These are phyloP conservation scores for Thelonectria blattea DNA, from an alignment of 2,329 filamentous ascomycete genomes.

Conservation along the genomic window DNA sequence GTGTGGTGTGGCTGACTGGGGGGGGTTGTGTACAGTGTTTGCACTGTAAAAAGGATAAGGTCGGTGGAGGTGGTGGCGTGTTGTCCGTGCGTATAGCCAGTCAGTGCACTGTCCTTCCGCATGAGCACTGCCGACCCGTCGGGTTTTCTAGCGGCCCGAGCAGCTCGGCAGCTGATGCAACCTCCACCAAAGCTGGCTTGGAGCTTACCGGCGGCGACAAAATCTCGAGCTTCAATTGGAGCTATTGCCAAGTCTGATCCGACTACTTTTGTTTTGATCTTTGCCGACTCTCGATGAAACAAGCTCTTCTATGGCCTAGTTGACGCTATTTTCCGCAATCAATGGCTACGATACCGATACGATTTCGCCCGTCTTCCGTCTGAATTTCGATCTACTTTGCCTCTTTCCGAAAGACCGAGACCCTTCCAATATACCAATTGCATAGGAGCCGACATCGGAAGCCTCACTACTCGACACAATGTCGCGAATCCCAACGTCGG, in stretches of 20 bases:
- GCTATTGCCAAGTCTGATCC: background rate
- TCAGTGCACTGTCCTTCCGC: background rate
- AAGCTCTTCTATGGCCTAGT: background rate
- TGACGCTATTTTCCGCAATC: background rate
- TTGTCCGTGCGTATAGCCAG: background rate
- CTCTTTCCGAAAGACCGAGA: background rate
- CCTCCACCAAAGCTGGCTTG: conserved; percentile 20
- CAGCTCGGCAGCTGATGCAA: background rate
- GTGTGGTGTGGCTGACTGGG: conserved; percentile 19
- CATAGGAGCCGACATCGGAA: background rate
- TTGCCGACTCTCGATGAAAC: background rate
- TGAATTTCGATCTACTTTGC: background rate
- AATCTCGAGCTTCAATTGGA: conserved; percentile 13
- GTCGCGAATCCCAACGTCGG: conserved; percentile 50
- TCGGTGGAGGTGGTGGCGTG: background rate
- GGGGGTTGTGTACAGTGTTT: background rate
- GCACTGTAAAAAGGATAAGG: background rate
- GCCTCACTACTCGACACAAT: conserved; percentile 40
- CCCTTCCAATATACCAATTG: background rate
- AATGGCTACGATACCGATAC: background rate
- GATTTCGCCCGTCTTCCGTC: no score
- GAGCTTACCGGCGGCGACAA: conserved; percentile 17
- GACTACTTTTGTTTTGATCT: background rate
- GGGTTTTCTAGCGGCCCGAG: conserved; percentile 37
- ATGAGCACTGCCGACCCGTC: background rate